Evolutionary conservation across 495 filamentous ascomycete genomes (phyloP).

Genomic region (Clohesyomyces aquaticus): DNA sequence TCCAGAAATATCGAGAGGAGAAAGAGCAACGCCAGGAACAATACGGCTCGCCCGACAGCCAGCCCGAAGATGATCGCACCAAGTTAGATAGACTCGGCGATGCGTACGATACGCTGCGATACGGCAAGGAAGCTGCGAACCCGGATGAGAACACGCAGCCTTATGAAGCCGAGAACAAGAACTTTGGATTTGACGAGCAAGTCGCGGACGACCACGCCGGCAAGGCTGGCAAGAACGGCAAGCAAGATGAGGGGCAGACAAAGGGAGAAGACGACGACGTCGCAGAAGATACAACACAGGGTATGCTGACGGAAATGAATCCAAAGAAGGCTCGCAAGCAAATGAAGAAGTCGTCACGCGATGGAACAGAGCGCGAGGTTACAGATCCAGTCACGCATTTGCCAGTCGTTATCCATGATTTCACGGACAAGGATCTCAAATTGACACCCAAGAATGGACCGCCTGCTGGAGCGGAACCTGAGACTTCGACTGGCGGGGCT

Average conservation of each 20-base stretch:
- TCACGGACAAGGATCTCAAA: slow-evolving; percentile 61
- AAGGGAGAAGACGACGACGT: slow-evolving; percentile 47
- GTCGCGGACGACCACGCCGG: slow-evolving; percentile 47
- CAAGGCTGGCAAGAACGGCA: slow-evolving; percentile 36
- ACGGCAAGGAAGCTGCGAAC: slow-evolving; percentile 41
- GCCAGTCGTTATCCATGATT: slow-evolving; percentile 66
- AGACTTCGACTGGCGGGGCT: slow-evolving; percentile 54
- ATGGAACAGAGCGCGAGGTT: slow-evolving; percentile 61
- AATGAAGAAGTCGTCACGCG: slow-evolving; percentile 54
- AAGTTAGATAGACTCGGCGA: slow-evolving; percentile 31
- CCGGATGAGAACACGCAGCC: slow-evolving; percentile 30
- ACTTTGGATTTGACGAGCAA: slow-evolving; percentile 29
- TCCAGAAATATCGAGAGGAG: slow-evolving; percentile 64
- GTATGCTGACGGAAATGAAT: slow-evolving; percentile 49
- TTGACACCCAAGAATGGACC: slow-evolving; percentile 59
- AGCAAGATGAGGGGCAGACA: slow-evolving; percentile 24
- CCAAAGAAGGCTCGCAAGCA: slow-evolving; percentile 63
- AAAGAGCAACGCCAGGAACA: slow-evolving; percentile 54
- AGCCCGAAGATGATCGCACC: slow-evolving; percentile 28
- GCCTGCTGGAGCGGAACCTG: slow-evolving; percentile 48
- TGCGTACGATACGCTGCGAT: slow-evolving; percentile 26
- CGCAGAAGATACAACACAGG: slow-evolving; percentile 59
- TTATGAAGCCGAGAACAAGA: slow-evolving; percentile 42
- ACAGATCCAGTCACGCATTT: slow-evolving; percentile 75
- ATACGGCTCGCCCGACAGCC: slow-evolving; percentile 31